These are phyloP conservation scores for Amaranthus hypochondriacus DNA, from an alignment of 148 eudicot species.

Conservation along the genomic window DNA sequence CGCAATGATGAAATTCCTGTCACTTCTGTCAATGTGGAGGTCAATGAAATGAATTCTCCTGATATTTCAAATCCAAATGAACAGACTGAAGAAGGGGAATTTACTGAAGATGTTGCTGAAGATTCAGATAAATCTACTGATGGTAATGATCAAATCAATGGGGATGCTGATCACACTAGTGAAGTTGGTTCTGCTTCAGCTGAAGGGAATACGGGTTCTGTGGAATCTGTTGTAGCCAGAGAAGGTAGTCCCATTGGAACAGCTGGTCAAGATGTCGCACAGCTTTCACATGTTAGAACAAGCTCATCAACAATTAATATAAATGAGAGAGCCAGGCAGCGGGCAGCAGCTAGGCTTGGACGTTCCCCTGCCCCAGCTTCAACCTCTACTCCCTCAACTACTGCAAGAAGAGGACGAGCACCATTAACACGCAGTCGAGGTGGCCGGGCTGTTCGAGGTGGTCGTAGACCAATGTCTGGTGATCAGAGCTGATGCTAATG, in stretches of 20 bases:
- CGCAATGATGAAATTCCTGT: constrained; percentile 28
- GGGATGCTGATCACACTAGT: constrained; percentile 40
- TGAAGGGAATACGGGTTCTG: constrained; percentile 24
- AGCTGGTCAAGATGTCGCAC: constrained; percentile 27
- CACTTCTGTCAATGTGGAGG: constrained; percentile 25
- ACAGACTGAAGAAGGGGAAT: constrained; percentile 43
- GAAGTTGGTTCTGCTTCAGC: constrained; percentile 26
- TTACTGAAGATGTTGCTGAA: constrained; percentile 31
- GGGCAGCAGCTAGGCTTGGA: constrained; percentile 42
- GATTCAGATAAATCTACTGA: constrained; percentile 35
- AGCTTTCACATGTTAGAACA: constrained; percentile 32
- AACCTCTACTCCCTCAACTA: constrained; percentile 17
- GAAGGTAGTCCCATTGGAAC: constrained; percentile 36
- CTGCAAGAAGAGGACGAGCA: constrained; percentile 46
- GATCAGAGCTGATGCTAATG: constrained; percentile 26
- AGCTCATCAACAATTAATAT: constrained; percentile 55
- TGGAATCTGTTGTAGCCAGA: constrained; percentile 31
- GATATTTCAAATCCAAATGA: constrained; percentile 39
- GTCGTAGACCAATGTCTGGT: constrained; percentile 40
- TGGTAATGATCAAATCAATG: constrained; percentile 32
- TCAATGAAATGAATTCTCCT: constrained; percentile 38
- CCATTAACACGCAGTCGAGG: constrained; percentile 41
- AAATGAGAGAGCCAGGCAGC: constrained; percentile 52
- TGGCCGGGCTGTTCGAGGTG: constrained; percentile 47
- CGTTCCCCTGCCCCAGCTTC: constrained; percentile 33